Conservation (phyloP, 2,329 filamentous ascomycete species). For the Diplodia mutila region DNA sequence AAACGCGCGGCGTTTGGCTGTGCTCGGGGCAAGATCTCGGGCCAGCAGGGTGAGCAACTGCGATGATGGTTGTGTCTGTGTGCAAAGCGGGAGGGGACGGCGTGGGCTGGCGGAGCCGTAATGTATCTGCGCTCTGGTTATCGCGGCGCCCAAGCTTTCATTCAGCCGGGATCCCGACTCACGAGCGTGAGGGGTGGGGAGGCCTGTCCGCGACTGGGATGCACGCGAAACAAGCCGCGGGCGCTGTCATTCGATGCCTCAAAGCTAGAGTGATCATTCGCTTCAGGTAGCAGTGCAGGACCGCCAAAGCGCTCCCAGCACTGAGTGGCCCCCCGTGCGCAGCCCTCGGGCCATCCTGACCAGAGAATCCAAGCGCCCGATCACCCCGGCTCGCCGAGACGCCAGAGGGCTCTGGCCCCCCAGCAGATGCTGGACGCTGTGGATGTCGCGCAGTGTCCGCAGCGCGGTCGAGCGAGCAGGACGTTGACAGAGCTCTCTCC, state of each 20-base stretch:
- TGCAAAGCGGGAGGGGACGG: conserved; percentile 13
- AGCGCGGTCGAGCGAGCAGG: neutral
- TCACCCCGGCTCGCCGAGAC: conserved; percentile 18
- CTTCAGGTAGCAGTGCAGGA: conserved; percentile 25
- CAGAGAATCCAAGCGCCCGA: conserved; percentile 20
- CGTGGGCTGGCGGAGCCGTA: conserved; percentile 23
- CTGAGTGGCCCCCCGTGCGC: conserved; percentile 16
- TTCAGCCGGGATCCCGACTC: conserved; percentile 16
- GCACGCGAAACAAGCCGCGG: conserved; percentile 21
- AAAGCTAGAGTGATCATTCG: conserved; percentile 14
- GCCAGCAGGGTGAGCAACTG: conserved; percentile 16
- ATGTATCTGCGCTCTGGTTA: conserved; percentile 12
- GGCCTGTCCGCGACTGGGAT: conserved; percentile 20
- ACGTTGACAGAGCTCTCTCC: neutral
- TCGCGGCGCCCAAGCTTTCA: conserved; percentile 14
- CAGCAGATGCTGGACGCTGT: conserved; percentile 11
- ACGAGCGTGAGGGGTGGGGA: conserved; percentile 20
- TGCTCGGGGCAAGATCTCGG: conserved; percentile 22
- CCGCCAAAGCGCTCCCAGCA: conserved; percentile 10
- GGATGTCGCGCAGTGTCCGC: conserved; percentile 12
- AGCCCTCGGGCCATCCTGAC: conserved; percentile 19
- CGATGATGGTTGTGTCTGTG: conserved; percentile 24
- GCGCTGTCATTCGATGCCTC: conserved; percentile 24
- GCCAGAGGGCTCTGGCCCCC: conserved; percentile 19
- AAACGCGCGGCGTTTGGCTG: conserved; percentile 24